phyloP scores from a whole-genome alignment of 352 stramenopile genomes.

The Bremia lactucae region DNA sequence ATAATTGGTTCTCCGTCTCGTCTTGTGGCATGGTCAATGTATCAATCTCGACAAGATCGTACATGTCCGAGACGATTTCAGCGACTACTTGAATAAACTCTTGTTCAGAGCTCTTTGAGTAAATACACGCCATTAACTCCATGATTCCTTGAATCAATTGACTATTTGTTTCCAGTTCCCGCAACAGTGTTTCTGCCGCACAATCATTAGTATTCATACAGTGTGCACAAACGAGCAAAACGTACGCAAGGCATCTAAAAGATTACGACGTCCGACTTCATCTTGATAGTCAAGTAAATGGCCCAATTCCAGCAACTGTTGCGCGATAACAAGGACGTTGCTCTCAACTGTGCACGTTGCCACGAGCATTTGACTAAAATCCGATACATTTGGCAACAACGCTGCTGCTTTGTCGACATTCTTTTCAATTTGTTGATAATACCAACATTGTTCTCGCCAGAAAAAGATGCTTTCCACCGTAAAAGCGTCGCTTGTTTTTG shows the following conservation, averaged over 20 bases:
- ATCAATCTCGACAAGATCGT: conserved; percentile 46
- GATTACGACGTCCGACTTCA: conserved; percentile 58
- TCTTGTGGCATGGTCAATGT: conserved; percentile 11
- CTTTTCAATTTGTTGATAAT: conserved; percentile 54
- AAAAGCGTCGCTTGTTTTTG: conserved; percentile 26
- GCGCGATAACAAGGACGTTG: conserved; percentile 52
- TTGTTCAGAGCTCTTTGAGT: conserved; percentile 53
- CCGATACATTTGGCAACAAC: conserved; percentile 50
- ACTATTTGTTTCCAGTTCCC: conserved; percentile 43
- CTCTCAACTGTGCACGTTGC: conserved; percentile 30
- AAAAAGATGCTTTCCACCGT: conserved; percentile 60
- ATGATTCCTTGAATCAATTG: conserved; percentile 56
- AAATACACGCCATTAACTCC: conserved; percentile 66
- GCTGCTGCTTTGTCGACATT: conserved; percentile 39
- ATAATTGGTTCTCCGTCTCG: conserved; percentile 1
- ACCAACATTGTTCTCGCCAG: conserved; percentile 71
- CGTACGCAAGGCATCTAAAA: conserved; percentile 59
- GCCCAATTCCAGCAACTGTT: conserved; percentile 54
- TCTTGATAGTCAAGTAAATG: conserved; percentile 69
- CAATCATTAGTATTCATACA: neutral
- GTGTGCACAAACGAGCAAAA: neutral
- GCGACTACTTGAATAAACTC: conserved; percentile 72
- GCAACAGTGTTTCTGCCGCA: conserved; percentile 39
- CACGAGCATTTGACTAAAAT: conserved; percentile 61
- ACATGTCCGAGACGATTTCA: conserved; percentile 71